These are phyloP conservation scores for Coemansia sp. DNA, from an alignment of 192 early-diverging fungal species.

Conservation along the genomic window DNA sequence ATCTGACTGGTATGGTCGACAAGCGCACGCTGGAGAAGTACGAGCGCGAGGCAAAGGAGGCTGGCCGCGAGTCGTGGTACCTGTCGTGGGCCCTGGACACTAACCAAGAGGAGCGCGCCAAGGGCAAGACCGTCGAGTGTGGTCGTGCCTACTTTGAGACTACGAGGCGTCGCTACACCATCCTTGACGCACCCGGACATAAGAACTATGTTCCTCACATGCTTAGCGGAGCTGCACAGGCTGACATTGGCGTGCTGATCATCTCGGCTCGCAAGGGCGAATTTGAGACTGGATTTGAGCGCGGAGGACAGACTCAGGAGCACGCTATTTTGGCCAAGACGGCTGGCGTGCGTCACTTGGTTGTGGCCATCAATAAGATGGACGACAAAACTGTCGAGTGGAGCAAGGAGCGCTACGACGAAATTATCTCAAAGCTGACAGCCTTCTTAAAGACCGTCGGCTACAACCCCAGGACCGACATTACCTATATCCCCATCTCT, in stretches of 20 bases:
- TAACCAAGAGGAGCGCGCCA: constrained; percentile 94
- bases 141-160: constrained; percentile 99
- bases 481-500: constrained; percentile 91
- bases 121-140: constrained; percentile 99
- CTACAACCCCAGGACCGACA: constrained; percentile 84
- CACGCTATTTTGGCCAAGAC: constrained; percentile 97
- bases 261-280: constrained; percentile 98
- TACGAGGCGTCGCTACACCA: constrained; percentile 91
- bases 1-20: constrained; percentile 98
- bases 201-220: constrained; percentile 98
- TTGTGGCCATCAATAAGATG: constrained; percentile 99
- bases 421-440: constrained; percentile 79
- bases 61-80: constrained; percentile 97
- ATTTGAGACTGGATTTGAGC: constrained; percentile 99
- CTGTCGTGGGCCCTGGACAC: constrained; percentile 98
- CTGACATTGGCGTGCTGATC: constrained; percentile 92
- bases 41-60: constrained; percentile 98
- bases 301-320: constrained; percentile 98
- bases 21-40: constrained; percentile 99
- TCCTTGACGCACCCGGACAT: constrained; percentile 98
- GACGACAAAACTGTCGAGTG: constrained; percentile 96
- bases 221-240: constrained; percentile 96
- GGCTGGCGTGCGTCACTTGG: constrained; percentile 89
- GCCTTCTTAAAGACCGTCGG: constrained; percentile 93
- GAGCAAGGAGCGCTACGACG: constrained; percentile 92